Conservation (phyloP, 768 basidiomycete species). For the Termitomyces sp. region DNA sequence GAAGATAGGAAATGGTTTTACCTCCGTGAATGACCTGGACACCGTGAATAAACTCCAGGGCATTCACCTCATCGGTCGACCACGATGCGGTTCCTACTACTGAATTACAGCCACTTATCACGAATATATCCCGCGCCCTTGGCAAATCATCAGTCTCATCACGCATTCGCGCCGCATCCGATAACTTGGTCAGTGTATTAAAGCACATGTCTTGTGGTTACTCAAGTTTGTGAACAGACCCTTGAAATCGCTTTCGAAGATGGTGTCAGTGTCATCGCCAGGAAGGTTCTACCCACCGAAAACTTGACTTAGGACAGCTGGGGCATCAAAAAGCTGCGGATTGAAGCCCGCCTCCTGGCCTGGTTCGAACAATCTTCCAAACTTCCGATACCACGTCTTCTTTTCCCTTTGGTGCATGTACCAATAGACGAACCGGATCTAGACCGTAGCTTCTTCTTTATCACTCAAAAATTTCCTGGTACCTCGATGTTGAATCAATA, state of each 20-base stretch:
- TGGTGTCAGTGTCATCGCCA: not conserved
- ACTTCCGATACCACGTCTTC: not conserved
- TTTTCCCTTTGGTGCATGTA: not conserved
- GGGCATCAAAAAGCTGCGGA: not conserved
- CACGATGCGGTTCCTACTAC: too few species aligned
- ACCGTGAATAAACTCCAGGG: not conserved
- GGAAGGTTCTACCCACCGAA: not conserved
- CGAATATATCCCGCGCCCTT: not conserved
- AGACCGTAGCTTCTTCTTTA: not conserved
- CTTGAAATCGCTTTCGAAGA: not conserved
- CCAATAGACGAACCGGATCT: not conserved
- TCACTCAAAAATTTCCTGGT: constrained; percentile 4
- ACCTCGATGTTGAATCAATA: not conserved
- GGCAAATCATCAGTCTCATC: not conserved
- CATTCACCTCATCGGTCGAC: not conserved
- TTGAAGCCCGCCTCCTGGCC: not conserved
- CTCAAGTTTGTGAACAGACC: not conserved
- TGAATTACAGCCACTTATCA: not conserved
- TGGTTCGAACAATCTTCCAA: not conserved
- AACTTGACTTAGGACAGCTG: not conserved
- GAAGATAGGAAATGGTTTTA: not conserved
- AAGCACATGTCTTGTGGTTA: not conserved
- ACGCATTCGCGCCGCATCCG: not conserved
- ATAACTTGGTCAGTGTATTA: constrained; percentile 2
- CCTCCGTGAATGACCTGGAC: not conserved